A percentile compares a stretch with the other conserved stretches of the same genome.
Evolutionary conservation across 2,329 filamentous ascomycete species (phyloP).

Genomic region (Scytalidium lignicola): DNA sequence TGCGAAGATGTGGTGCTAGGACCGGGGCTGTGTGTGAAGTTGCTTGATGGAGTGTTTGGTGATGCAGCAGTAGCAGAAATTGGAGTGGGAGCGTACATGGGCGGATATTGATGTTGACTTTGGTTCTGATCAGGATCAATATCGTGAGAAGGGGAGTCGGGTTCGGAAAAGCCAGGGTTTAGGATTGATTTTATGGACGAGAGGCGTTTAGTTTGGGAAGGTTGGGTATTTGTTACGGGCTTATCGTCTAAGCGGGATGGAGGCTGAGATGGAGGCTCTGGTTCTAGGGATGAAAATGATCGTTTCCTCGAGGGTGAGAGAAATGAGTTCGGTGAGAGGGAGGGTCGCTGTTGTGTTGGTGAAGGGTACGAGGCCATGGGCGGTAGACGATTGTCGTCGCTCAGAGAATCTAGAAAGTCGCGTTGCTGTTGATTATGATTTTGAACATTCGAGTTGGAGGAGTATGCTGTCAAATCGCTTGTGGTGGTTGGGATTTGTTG

Average conservation of each 20-base stretch:
- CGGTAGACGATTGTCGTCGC: conserved; percentile 53
- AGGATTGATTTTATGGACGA: conserved; percentile 74
- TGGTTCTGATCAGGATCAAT: background rate
- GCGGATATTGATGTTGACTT: conserved; percentile 12
- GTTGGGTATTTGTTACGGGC: conserved; percentile 4
- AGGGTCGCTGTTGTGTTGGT: conserved; percentile 47
- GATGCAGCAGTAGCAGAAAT: background rate
- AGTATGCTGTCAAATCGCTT: conserved; percentile 38
- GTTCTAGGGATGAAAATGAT: conserved; percentile 59
- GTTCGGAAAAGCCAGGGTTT: conserved; percentile 43
- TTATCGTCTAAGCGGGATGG: conserved; percentile 6
- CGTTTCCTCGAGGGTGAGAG: conserved; percentile 58
- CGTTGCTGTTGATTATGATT: conserved; percentile 14
- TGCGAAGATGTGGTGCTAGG: conserved; percentile 13
- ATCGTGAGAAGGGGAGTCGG: conserved; percentile 6
- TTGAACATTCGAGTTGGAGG: conserved; percentile 28
- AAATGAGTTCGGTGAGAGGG: conserved; percentile 56
- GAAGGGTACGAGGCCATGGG: conserved; percentile 34
- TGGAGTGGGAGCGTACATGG: background rate
- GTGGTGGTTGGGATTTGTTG: conserved; percentile 34
- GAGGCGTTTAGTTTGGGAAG: conserved; percentile 54
- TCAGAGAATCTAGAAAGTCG: conserved; percentile 38
- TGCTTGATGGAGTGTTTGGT: background rate
- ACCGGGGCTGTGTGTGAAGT: background rate
- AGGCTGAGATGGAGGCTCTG: conserved; percentile 31